Conservation (phyloP, 2,329 filamentous ascomycete genomes). For the Simplicillium aogashimaense region DNA sequence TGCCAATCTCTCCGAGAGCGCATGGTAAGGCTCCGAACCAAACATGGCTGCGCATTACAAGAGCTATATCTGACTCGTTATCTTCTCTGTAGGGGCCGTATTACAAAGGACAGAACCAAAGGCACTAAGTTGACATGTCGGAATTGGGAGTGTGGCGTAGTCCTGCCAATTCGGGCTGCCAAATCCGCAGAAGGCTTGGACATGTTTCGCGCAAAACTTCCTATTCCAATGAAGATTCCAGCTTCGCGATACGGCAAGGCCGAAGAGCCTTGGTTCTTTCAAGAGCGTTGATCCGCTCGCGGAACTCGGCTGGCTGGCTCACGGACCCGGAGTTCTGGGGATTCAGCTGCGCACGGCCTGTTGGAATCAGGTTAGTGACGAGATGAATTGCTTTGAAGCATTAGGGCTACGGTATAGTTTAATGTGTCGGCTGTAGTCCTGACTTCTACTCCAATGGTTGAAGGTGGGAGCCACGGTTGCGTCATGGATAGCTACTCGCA, state of each 20-base stretch:
- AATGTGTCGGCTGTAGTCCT: too few relatives aligned
- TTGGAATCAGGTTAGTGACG: too few relatives aligned
- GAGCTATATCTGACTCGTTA: not conserved
- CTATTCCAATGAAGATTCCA: conserved; percentile 55
- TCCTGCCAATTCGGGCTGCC: conserved; percentile 49
- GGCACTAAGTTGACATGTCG: conserved; percentile 68
- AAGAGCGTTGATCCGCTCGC: not conserved
- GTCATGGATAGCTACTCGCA: too few relatives aligned
- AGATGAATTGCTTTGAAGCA: too few relatives aligned
- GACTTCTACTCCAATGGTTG: too few relatives aligned
- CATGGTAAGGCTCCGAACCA: conserved; percentile 52
- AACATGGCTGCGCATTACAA: too few relatives aligned
- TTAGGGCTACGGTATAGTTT: too few relatives aligned
- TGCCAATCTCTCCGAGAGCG: conserved; percentile 85
- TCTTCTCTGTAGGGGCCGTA: conserved; percentile 53
- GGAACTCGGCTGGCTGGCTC: too few relatives aligned
- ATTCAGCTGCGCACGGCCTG: too few relatives aligned
- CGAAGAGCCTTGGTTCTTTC: conserved; percentile 33
- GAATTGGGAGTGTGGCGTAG: conserved; percentile 93
- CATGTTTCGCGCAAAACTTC: conserved; percentile 45
- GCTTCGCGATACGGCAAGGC: conserved; percentile 35
- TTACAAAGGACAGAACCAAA: conserved; percentile 59
- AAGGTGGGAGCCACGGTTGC: too few relatives aligned
- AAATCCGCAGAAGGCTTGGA: conserved; percentile 7
- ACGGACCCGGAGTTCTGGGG: too few relatives aligned